Evolutionary conservation across 2,329 filamentous ascomycete genomes (phyloP), one percentile per base, ranked within the genome.

Genomic region (Monosporascus sp.): DNA sequence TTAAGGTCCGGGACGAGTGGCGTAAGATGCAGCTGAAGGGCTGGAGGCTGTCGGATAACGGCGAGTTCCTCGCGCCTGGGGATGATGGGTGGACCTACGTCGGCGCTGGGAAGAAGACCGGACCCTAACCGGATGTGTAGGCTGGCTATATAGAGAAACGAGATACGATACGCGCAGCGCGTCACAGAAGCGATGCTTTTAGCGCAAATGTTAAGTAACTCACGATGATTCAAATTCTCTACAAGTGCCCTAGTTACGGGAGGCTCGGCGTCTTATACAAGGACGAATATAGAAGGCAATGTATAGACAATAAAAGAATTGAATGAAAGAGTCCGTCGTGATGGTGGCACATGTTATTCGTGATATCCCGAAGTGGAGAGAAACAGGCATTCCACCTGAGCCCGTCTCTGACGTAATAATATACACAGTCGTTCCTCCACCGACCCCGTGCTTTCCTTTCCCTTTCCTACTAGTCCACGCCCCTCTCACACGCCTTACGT

Each of bases 1-100:
- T 84, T 49, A 89, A 85, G 68, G 78, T 95, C 6, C 79, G 76
- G 50, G 78, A 87, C 51, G 79, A 83, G 57, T 96, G 90, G 89
- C 81, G 78, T 57, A 70, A 72, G 35, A 75, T 94, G 77, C 79
- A 82, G 68, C 70, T 72, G 41, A 72, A 79, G 22, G 90, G 90
- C 0, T 96, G 89, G 88, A 75, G 60, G 37, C 65, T 89, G 18
- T 43, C 39, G 22, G 71, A 76, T 17, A 72, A 80, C 41, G 82
- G 77, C 2, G 63, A 72, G 48, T 66, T 81, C 44, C 60, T 73
- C n/a, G 58, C 72, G 1, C 77, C 78, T 1, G 63, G 54, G 1
- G 62, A 62, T 22, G 59, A 59, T 8, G 53, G 48, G 22, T 65
- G 57, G 52, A 59, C 59, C 8, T 49, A 62, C 1, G 60, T 63